Conservation (phyloP, 1,284 basidiomycete genomes). For the Irpex sp. region DNA sequence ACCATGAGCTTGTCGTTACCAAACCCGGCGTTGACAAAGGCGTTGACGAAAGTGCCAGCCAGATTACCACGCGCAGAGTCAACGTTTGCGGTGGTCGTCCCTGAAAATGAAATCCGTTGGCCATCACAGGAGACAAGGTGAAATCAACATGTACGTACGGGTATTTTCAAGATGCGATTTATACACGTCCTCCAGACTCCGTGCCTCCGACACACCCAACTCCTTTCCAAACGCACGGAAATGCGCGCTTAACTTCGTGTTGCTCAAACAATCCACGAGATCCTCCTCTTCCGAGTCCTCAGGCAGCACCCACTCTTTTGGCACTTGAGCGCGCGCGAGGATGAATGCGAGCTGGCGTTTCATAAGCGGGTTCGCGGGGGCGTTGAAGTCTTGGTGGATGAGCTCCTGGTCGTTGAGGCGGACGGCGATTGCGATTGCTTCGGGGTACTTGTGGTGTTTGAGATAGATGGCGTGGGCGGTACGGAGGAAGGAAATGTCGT, state of each 20-base stretch:
- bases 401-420: conserved; percentile 81
- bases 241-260: conserved; percentile 75
- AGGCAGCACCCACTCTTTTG: conserved; percentile 75
- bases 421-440: conserved; percentile 87
- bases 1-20: conserved; percentile 99
- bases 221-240: conserved; percentile 96
- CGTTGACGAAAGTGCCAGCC: conserved; percentile 97
- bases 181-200: conserved; percentile 95
- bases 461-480: conserved; percentile 91
- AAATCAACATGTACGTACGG: conserved; percentile 37
- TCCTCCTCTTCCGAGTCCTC: conserved; percentile 73
- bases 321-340: conserved; percentile 89
- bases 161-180: conserved; percentile 94
- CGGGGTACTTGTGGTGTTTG: conserved; percentile 84
- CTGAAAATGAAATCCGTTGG: conserved; percentile 27
- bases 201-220: conserved; percentile 85
- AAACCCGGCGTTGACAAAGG: conserved; percentile 98
- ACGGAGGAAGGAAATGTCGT: conserved; percentile 87
- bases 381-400: conserved; percentile 81
- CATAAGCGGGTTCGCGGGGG: conserved; percentile 89
- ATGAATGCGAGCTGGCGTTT: conserved; percentile 93
- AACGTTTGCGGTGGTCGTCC: conserved; percentile 63
- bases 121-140: neutral
- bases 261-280: conserved; percentile 80
- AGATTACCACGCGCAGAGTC: conserved; percentile 95